Evolutionary conservation across 352 stramenopile genomes (phyloP).

Genomic region (Globisporangium heterothallicum): DNA sequence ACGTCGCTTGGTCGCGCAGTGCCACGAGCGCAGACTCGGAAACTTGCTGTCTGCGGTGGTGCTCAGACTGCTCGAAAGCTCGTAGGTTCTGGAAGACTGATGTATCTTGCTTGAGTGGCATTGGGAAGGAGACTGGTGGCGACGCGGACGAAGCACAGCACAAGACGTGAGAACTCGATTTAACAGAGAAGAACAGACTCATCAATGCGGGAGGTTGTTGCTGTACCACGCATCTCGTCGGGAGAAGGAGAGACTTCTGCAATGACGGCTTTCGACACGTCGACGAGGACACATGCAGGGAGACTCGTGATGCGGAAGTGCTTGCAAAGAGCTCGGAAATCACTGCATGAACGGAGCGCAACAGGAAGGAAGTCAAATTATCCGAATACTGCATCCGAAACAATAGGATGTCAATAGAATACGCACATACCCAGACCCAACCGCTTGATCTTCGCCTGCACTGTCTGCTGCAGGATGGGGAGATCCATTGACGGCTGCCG

Average conservation of each 20-base stretch:
- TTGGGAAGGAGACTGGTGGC: too few relatives aligned
- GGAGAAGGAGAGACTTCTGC: background rate
- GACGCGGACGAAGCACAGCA: too few relatives aligned
- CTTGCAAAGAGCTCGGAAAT: conserved; percentile 38
- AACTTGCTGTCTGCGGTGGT: background rate
- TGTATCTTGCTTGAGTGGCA: background rate
- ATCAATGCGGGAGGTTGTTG: too few relatives aligned
- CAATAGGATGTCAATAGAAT: too few relatives aligned
- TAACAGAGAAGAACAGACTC: too few relatives aligned
- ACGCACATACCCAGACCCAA: conserved; percentile 1
- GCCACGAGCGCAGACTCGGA: conserved; percentile 19
- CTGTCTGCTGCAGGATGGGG: too few relatives aligned
- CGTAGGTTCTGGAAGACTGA: background rate
- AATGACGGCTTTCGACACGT: conserved; percentile 3
- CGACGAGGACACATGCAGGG: conserved; percentile 25
- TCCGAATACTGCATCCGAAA: too few relatives aligned
- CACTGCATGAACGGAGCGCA: too few relatives aligned
- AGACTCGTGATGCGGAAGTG: conserved; percentile 35
- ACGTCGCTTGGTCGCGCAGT: conserved; percentile 36
- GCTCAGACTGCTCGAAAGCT: background rate
- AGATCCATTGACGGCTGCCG: too few relatives aligned
- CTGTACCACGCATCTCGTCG: background rate
- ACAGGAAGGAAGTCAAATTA: too few relatives aligned
- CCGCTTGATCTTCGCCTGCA: too few relatives aligned
- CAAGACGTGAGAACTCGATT: too few relatives aligned